These are phyloP conservation scores for Suillus subalutaceus DNA, from an alignment of 768 basidiomycete genomes.

Conservation along the genomic window DNA sequence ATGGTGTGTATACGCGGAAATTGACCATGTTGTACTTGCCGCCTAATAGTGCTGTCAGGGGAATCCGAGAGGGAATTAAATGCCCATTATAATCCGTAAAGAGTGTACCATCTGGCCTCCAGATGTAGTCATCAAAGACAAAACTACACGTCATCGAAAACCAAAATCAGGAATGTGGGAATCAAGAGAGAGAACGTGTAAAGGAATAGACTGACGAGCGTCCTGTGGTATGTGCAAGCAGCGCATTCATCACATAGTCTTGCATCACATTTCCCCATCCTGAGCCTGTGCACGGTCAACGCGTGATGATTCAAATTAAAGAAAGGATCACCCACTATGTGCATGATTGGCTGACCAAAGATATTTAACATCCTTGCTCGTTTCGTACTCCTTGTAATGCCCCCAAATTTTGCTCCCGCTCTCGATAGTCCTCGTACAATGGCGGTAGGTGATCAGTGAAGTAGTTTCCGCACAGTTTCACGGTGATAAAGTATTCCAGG, in stretches of 20 bases:
- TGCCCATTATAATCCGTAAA: conserved; percentile 42
- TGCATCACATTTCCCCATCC: conserved; percentile 48
- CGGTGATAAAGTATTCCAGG: neutral
- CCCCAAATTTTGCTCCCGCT: conserved; percentile 42
- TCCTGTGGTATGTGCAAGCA: conserved; percentile 37
- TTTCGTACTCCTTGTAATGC: conserved; percentile 43
- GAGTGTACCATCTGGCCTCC: conserved; percentile 37
- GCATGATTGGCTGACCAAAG: conserved; percentile 52
- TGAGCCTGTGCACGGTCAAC: conserved; percentile 26
- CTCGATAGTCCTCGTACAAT: conserved; percentile 41
- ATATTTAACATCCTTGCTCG: conserved; percentile 39
- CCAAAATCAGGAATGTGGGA: conserved; percentile 11
- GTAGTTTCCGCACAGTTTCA: neutral
- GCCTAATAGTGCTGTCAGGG: conserved; percentile 41
- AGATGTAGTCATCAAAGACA: conserved; percentile 48
- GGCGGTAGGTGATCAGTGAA: conserved; percentile 36
- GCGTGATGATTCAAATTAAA: neutral
- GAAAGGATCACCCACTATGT: conserved; percentile 32
- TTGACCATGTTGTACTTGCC: conserved; percentile 28
- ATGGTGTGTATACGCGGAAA: neutral
- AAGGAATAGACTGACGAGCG: conserved; percentile 34
- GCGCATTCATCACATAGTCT: conserved; percentile 38
- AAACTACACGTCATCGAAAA: conserved; percentile 27
- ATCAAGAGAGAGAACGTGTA: neutral
- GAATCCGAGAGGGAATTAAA: conserved; percentile 42